Percentiles rank a stretch among this genome's conserved stretches.
phyloP scores from a whole-genome alignment of 108 stramenopile genomes.

The Conticribra guillardii region DNA sequence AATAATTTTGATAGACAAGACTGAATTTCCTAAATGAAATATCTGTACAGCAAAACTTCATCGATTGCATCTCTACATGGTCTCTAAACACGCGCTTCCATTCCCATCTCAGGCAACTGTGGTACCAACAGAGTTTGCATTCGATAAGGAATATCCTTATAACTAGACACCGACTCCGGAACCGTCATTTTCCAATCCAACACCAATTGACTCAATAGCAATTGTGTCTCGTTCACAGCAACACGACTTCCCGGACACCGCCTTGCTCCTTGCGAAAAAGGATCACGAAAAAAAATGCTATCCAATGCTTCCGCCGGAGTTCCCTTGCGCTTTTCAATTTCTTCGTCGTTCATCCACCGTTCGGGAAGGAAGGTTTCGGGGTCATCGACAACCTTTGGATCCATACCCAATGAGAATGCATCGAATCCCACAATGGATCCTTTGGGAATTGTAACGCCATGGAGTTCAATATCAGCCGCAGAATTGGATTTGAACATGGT shows the following conservation, averaged over 20 bases:
- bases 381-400: constrained; percentile 23
- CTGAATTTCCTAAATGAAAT: too few species aligned
- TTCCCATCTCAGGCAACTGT: too few species aligned
- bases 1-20: too few species aligned
- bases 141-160: not conserved
- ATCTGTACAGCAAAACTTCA: too few species aligned
- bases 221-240: constrained; percentile 20
- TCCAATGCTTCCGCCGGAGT: constrained; percentile 23
- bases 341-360: constrained; percentile 27
- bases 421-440: constrained; percentile 1
- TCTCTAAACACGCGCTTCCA: too few species aligned
- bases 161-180: not conserved
- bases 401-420: constrained; percentile 20
- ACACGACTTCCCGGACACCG: constrained; percentile 41
- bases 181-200: constrained; percentile 41
- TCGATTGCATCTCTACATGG: too few species aligned
- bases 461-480: constrained; percentile 17
- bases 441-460: constrained; percentile 19
- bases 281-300: constrained; percentile 24
- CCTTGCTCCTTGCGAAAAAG: constrained; percentile 43
- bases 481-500: constrained; percentile 5
- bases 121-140: too few species aligned
- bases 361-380: constrained; percentile 33
- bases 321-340: constrained; percentile 29
- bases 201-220: constrained; percentile 24